Conservation (phyloP, 306 rosid genomes). For the Albizia julibrissin region DNA sequence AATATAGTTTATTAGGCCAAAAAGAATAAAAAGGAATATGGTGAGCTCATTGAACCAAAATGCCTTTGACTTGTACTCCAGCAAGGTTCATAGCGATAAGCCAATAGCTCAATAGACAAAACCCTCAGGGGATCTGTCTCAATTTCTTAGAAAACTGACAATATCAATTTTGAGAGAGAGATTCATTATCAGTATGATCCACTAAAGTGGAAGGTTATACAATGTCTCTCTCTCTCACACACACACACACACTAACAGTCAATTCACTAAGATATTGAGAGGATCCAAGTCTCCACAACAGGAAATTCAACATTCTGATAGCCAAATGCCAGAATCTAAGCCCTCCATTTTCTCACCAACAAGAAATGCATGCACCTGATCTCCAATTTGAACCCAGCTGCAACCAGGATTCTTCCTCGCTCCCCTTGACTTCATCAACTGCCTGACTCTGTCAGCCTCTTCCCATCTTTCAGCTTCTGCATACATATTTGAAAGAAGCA, state of each 20-base stretch:
- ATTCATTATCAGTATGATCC: background rate
- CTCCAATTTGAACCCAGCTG: conserved; percentile 79
- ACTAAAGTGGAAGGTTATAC: background rate
- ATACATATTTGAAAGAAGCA: conserved; percentile 85
- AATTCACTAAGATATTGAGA: background rate
- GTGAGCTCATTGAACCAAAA: conserved; percentile 11
- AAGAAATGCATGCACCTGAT: conserved; percentile 60
- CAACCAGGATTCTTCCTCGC: conserved; percentile 75
- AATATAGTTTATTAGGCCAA: conserved; percentile 2
- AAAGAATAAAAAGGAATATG: background rate
- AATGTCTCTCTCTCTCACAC: background rate
- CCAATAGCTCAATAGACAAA: background rate
- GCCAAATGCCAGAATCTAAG: conserved; percentile 48
- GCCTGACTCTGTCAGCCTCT: conserved; percentile 76
- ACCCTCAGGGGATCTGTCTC: background rate
- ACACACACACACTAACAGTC: background rate
- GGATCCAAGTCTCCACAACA: background rate
- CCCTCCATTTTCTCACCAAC: conserved; percentile 62
- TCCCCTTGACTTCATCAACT: conserved; percentile 75
- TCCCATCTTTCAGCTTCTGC: conserved; percentile 95
- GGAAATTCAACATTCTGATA: conserved; percentile 40
- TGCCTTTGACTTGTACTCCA: background rate
- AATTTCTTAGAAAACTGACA: background rate
- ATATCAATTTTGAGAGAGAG: background rate
- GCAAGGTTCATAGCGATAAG: background rate